Evolutionary conservation across 1,284 basidiomycete genomes (phyloP), one percentile per base, ranked within the genome.

Genomic region (Ceratobasidium sp.): DNA sequence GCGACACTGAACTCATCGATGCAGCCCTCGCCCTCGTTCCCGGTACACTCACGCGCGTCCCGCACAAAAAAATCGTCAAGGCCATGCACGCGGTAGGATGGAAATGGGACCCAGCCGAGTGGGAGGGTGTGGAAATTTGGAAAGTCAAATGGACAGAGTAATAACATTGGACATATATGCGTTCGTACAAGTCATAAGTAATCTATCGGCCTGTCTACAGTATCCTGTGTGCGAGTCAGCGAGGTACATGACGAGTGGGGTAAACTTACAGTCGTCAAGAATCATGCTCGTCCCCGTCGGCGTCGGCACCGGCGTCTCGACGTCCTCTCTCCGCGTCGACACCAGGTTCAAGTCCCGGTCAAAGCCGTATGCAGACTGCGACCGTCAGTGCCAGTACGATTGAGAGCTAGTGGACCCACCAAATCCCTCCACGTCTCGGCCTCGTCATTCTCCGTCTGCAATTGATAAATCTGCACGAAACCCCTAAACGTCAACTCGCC

Each of bases 351-450:
- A 78, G 47, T 81, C 83, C 55, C 87, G 83, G 79, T 91, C 87
- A 75, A 90, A 91, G 0, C 90, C 90, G 77, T 91, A 89, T 55
- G 81, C 86, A 58, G 86, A 85, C 89, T 91, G 73, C 7, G 35
- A 40, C 34, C 50, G 69, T 73, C 8, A 75, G 71, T 49, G 42
- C 69, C 34, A 54, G 45, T 29, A n/a, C 20, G 3, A 34, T 45
- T 29, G 31, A 20, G 3, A 50, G 20, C 7, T 25, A 47, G 20
- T 38, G 2, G 17, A 40, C 85, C 73, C 74, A 90, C 89, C 72
- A 92, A 78, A 80, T 92, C 90, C 76, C 83, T 81, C 90, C 89
- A 92, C 8, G 90, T 92, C 78, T 92, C 90, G 75, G 88, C 88
- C 75, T 90, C 88, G 72, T 92, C 90, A 73, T 87, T 90, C 74